phyloP scores from a whole-genome alignment of 139 green algal species.

The Coelastrella sp. region DNA sequence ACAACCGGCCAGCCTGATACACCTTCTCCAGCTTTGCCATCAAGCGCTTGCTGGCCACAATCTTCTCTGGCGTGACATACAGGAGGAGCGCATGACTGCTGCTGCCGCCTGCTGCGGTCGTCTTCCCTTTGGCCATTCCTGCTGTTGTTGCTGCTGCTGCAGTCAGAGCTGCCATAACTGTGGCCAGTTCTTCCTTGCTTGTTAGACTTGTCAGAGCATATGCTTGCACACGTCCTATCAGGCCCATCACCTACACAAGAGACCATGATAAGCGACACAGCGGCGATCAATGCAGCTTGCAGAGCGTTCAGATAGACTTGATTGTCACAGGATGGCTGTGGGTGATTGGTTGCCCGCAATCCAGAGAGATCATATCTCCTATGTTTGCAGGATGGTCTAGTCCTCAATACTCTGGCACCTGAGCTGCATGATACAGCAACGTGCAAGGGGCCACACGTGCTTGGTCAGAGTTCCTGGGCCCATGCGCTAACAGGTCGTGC shows the following conservation, averaged over 20 bases:
- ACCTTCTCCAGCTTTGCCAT: slow-evolving; percentile 74
- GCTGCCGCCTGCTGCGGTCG: background rate
- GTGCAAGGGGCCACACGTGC: background rate
- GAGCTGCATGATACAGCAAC: background rate
- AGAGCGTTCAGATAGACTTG: no score
- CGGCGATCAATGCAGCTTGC: background rate
- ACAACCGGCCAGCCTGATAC: slow-evolving; percentile 62
- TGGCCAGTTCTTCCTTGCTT: slow-evolving; percentile 64
- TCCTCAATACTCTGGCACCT: background rate
- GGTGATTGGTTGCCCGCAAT: no score
- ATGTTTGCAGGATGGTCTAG: no score
- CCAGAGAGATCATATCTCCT: no score
- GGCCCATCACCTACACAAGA: slow-evolving; percentile 30
- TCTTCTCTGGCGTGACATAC: slow-evolving; percentile 91
- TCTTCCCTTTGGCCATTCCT: background rate
- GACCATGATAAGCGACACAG: background rate
- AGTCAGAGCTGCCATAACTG: slow-evolving; percentile 21
- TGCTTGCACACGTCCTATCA: slow-evolving; percentile 15
- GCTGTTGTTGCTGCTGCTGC: slow-evolving; percentile 31
- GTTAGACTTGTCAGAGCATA: slow-evolving; percentile 69
- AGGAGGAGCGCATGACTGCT: slow-evolving; percentile 68
- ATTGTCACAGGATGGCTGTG: no score
- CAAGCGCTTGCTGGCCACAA: slow-evolving; percentile 66
- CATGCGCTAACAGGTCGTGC: no score
- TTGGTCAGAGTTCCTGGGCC: no score